Evolutionary conservation across 169 alveolate species (phyloP), one percentile per base, ranked within the genome.

Genomic region (Plasmodium malariae): DNA sequence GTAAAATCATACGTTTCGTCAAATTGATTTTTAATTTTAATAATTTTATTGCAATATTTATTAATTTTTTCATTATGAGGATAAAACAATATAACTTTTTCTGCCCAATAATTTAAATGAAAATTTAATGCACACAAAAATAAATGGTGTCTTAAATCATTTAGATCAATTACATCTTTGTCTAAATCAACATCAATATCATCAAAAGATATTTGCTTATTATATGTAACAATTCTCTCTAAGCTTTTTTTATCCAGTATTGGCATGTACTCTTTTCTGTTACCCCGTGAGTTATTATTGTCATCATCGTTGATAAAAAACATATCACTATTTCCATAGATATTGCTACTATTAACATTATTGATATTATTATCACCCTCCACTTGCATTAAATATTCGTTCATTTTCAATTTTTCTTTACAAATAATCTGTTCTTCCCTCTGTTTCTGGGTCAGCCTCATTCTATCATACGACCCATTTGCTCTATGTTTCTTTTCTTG

Each of bases 51-150:
- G 49, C 91, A 83, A 14, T 34, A 83, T 83, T 83, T 83, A 54
- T 67, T 65, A 43, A 83, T 83, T 51, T 51, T 83, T 67, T 83
- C 91, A 51, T 83, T 83, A 43, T 83, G 85, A 11, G 91, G 91
- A 54, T 83, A 83, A 70, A 83, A 83, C 54, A 83, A 37, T 24
- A 83, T 83, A 83, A 83, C 91, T 30, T 83, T 83, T 67, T 83
- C 85, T 51, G 91, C 91, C 91, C 91, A 83, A 57, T 83, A 83
- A 30, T 65, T 49, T 2, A 83, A 43, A 28, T 83, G 91, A 65
- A 83, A 83, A 83, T 83, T 83, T 34, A 83, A 32, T n/a, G 68
- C 91, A 65, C 91, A 83, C 54, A 83, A 67, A 65, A 83, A 67
- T 65, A 83, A 51, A n/a, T 83, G 49, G 7, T 67, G 36, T 67